Evolutionary conservation across 2,329 filamentous ascomycete genomes (phyloP).

Genomic region (Rutstroemia sp.): DNA sequence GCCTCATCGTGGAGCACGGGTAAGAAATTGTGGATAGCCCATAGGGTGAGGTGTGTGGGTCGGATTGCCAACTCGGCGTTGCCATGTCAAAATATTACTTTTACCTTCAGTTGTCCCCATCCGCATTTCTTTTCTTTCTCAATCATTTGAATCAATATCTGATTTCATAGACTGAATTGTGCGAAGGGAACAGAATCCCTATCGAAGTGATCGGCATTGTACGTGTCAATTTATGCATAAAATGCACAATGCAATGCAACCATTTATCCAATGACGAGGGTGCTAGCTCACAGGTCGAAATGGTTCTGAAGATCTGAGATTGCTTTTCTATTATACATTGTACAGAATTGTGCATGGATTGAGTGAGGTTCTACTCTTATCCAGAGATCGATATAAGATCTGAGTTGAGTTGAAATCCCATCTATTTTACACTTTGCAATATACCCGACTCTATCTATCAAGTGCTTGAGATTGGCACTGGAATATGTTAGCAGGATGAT

Average conservation of each 20-base stretch:
- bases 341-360: not conserved
- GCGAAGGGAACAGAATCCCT: not conserved
- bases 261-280: too few species aligned
- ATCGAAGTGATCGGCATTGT: not conserved
- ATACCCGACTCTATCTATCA: conserved; percentile 9
- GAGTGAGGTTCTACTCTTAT: not conserved
- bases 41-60: not conserved
- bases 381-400: not conserved
- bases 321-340: not conserved
- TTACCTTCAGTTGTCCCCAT: not conserved
- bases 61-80: not conserved
- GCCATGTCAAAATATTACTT: not conserved
- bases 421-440: not conserved
- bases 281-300: conserved; percentile 4
- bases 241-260: conserved; percentile 3
- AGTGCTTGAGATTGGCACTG: conserved; percentile 19
- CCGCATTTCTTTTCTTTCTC: not conserved
- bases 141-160: not conserved
- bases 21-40: not conserved
- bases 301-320: not conserved
- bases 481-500: not conserved
- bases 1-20: not conserved
- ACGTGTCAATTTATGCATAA: conserved; percentile 9
- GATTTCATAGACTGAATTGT: not conserved
- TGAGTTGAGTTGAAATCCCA: not conserved